Conservation (phyloP, 176 grass and related monocot genomes). For the Lolium perenne region DNA sequence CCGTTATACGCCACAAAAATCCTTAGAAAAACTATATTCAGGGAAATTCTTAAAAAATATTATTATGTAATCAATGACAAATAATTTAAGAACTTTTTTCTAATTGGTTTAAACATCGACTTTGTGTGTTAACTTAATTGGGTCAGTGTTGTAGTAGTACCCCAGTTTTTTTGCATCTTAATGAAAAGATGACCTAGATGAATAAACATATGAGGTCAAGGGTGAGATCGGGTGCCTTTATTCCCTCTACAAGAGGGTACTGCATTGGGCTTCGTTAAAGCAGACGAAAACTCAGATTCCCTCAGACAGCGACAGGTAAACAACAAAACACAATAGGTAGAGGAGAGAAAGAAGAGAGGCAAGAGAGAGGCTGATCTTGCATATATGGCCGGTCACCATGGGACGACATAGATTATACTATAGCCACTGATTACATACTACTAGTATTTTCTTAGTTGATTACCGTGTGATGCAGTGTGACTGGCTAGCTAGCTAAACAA, state of each 20-base stretch:
- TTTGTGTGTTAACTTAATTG: background rate
- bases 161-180: background rate
- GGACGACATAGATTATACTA: background rate
- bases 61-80: background rate
- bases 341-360: background rate
- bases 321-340: slow-evolving; percentile 21
- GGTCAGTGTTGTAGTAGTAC: background rate
- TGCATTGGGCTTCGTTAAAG: slow-evolving; percentile 74
- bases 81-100: background rate
- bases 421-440: background rate
- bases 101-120: background rate
- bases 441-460: background rate
- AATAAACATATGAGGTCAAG: slow-evolving; percentile 48
- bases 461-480: background rate
- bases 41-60: background rate
- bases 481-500: background rate
- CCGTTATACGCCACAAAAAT: background rate
- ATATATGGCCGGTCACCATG: background rate
- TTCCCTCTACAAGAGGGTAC: slow-evolving; percentile 61
- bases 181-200: background rate
- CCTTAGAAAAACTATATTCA: background rate
- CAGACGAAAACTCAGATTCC: slow-evolving; percentile 89
- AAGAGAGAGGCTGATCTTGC: background rate
- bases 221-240: slow-evolving; percentile 57
- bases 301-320: slow-evolving; percentile 61